Conservation (phyloP, 176 grass and related monocot species). For the Triticum dicoccoides region DNA sequence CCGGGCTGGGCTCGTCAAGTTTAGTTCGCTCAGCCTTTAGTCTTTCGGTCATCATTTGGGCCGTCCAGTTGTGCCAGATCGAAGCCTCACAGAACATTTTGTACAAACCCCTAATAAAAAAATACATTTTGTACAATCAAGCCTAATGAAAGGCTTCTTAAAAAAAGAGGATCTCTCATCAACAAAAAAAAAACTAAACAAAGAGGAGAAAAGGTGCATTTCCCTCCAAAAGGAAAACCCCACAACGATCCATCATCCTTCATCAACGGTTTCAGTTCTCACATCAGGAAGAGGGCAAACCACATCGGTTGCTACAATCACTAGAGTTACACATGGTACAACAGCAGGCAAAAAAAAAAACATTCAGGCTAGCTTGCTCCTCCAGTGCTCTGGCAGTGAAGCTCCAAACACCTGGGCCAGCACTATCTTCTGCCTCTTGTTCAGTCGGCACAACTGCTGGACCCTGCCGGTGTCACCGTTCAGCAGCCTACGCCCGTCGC, state of each 20-base stretch:
- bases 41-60: too few relatives aligned
- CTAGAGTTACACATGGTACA: constrained; percentile 32
- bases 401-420: constrained; percentile 72
- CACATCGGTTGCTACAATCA: constrained; percentile 1
- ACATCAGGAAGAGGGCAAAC: constrained; percentile 1
- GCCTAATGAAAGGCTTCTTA: too few relatives aligned
- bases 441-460: constrained; percentile 39
- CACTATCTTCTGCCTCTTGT: constrained; percentile 63
- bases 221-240: too few relatives aligned
- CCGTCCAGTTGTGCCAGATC: too few relatives aligned
- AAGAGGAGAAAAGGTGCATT: too few relatives aligned
- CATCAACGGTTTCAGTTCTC: background rate
- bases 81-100: too few relatives aligned
- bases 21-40: too few relatives aligned
- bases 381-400: constrained; percentile 58
- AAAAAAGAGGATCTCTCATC: too few relatives aligned
- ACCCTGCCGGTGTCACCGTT: constrained; percentile 25
- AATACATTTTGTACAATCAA: too few relatives aligned
- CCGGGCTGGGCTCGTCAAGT: too few relatives aligned
- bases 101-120: too few relatives aligned
- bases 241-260: background rate
- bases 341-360: background rate
- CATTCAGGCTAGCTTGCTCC: constrained; percentile 28
- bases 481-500: constrained; percentile 56
- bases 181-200: too few relatives aligned